Evolutionary conservation across 2,329 filamentous ascomycete genomes (phyloP), one percentile per base, ranked within the genome.

Genomic region (Calcarisporium arbuscula): DNA sequence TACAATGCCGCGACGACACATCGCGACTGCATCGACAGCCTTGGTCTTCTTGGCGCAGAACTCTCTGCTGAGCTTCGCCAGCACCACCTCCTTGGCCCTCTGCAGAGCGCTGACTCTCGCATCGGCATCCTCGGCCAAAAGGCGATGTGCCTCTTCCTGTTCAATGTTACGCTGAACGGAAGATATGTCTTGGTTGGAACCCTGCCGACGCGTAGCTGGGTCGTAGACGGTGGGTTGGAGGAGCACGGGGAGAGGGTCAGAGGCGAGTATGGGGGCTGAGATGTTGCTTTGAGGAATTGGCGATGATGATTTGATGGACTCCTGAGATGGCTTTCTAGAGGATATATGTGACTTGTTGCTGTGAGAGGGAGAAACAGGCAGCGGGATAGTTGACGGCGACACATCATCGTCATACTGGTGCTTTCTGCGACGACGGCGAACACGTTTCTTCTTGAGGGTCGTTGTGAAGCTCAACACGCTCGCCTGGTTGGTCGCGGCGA

Each of bases 171-270:
- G 72, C 52, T 78, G 75, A 19, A 78, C 69, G 3, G 72, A 63
- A 11, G 71, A 69, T 40, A 80, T 70, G 32, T 68, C 66, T 37
- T 64, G 63, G 41, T 69, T 60, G 11, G 45, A 45, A 2, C 36
- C 35, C 18, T 16, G 28, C 18, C 35, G 39, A 15, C 34, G 38
- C 19, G 46, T 40, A 18, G 43, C 43, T 23, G 74, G 71, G 43
- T 75, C 62, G 50, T 79, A 80, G 21, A 73, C 68, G 10, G 70
- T 70, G 3, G 76, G 72, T 47, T 74, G 73, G 8, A 80, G 62
- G 5, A 80, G 62, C 18, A 72, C 62, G 2, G 71, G 70, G 37
- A 68, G 64, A 8, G 68, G 67, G 18, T 64, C 60, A n/a, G 60
- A 54, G 35, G 60, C 51, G 28, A 73, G 62, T 35, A 74, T 68